Percentiles rank a stretch among this genome's conserved stretches.
Conservation (phyloP, 768 basidiomycete genomes). For the Paxillus involutus region DNA sequence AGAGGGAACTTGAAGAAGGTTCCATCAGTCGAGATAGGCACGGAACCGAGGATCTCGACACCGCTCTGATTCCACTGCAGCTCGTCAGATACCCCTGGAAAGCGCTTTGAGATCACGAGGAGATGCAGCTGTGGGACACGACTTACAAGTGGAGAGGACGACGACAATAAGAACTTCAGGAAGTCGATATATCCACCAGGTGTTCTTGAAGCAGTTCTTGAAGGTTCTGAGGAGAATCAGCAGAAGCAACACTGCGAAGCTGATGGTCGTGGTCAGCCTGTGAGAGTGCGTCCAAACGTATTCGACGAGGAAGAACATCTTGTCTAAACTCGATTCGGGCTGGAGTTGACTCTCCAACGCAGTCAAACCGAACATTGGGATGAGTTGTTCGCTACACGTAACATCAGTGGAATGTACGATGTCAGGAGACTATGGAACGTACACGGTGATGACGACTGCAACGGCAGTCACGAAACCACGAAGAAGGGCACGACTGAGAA, state of each 20-base stretch:
- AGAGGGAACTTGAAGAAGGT: conserved; percentile 79
- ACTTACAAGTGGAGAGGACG: conserved; percentile 75
- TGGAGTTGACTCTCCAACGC: conserved; percentile 51
- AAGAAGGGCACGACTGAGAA: conserved; percentile 84
- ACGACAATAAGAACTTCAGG: conserved; percentile 93
- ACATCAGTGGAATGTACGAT: neutral
- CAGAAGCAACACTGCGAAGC: conserved; percentile 64
- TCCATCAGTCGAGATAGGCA: conserved; percentile 59
- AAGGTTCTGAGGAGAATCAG: conserved; percentile 62
- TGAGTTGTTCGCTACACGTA: conserved; percentile 66
- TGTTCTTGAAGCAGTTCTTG: conserved; percentile 58
- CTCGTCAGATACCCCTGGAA: conserved; percentile 61
- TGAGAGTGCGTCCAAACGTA: conserved; percentile 59
- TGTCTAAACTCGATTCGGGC: conserved; percentile 72
- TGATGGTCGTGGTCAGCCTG: conserved; percentile 67
- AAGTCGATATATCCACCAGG: conserved; percentile 73
- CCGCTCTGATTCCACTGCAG: conserved; percentile 77
- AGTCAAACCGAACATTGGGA: conserved; percentile 86
- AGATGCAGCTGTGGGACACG: neutral
- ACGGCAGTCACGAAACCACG: conserved; percentile 87
- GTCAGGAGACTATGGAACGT: conserved; percentile 24
- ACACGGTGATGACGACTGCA: conserved; percentile 85
- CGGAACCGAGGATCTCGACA: conserved; percentile 80
- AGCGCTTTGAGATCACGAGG: neutral
- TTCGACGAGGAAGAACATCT: conserved; percentile 71